Base-by-base conservation (phyloP, 805 yeast species). In the Diddensiella santjacobensis region DNA sequence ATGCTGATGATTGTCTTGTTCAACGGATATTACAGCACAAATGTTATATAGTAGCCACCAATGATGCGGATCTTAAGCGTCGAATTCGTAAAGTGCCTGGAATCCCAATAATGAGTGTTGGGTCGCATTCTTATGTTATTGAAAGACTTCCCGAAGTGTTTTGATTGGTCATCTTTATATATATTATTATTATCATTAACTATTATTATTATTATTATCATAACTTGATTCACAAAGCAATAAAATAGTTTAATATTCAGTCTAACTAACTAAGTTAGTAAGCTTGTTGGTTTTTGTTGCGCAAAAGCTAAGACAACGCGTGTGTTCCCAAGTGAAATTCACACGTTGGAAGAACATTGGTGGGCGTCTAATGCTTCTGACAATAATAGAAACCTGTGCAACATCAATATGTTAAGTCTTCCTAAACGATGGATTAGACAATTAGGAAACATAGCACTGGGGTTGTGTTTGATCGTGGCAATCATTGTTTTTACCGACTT, bases 1-100 rank as follows among this genome's bases (percentile, higher is more conserved):
- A 93, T 72, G 99, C 99, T 23, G 99, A 93, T 80, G 99, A 93
- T 68, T 93, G 99, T 67, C 65, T 93, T 5, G 98, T 93, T 15
- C 82, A 85, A 64, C 76, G 99, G 58, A 96, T 93, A 4, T 77
- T 91, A 66, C 97, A 91, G 62, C 98, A 93, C 70, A 93, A 93
- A 65, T 93, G 99, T 69, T 93, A 81, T 62, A 90, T 93, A 48
- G 97, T 93, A 31, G 99, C 99, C 42, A 91, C 98, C 1, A 93
- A 91, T 65, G 99, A 93, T 81, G 97, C 96, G 11, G 98, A 91
- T 59, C 72, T 93, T 64, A 93, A 93, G 65, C 81, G 96, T 62
- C 78, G 99, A 67, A 79, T 93, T 26, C 79, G 99, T 71, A 93
- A 93, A 67, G 88, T 93, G 22, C 99, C 99, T 1, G 99, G 99